These are phyloP conservation scores for Aphanoascus verrucosus DNA, from an alignment of 2,329 filamentous ascomycete genomes.

Conservation along the genomic window DNA sequence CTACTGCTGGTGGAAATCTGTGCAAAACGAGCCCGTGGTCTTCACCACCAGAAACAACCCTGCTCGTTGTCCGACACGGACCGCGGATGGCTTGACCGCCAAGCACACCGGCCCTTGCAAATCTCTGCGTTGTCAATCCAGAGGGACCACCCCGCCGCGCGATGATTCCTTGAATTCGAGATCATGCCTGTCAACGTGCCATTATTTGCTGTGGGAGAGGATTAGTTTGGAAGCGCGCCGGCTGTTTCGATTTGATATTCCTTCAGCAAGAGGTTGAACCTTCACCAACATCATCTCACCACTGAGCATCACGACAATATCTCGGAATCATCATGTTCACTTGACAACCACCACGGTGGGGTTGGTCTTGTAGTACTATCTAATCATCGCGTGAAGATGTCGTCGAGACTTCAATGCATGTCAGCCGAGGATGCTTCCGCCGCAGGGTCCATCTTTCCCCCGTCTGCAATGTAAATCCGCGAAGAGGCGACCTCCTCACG, in stretches of 20 bases:
- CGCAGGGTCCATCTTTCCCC: neutral
- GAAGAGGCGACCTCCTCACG: neutral
- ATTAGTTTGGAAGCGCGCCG: neutral
- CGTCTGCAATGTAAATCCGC: slow-evolving; percentile 2
- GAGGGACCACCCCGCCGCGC: neutral
- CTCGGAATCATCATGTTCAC: neutral
- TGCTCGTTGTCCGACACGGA: slow-evolving; percentile 6
- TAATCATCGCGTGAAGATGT: neutral
- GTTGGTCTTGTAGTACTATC: neutral
- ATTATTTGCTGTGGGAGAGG: neutral
- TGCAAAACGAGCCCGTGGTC: neutral
- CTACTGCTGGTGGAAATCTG: neutral
- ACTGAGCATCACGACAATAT: neutral
- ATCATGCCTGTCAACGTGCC: slow-evolving; percentile 6
- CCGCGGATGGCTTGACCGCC: slow-evolving; percentile 1
- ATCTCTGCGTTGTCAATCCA: slow-evolving; percentile 11
- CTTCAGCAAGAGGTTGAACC: neutral
- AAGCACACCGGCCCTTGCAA: neutral
- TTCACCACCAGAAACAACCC: neutral
- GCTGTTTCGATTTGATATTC: neutral
- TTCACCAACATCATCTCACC: neutral
- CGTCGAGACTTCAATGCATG: neutral
- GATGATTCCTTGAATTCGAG: neutral
- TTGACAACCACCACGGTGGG: neutral
- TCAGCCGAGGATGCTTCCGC: neutral